phyloP scores from a whole-genome alignment of 1,284 basidiomycete species.

The Xerocomus cyaneibrunnescens region DNA sequence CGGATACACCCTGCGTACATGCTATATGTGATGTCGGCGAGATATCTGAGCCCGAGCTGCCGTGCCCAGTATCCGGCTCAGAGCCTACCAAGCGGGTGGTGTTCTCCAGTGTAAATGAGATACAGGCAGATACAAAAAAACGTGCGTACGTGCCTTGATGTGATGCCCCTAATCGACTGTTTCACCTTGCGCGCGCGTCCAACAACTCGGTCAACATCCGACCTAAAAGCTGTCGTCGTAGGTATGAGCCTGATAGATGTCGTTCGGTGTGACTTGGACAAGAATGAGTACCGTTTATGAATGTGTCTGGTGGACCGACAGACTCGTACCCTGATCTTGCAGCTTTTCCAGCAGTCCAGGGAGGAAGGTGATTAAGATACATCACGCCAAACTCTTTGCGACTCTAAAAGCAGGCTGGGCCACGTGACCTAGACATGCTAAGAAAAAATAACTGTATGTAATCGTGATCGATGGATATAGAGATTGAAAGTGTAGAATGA shows the following conservation, averaged over 20 bases:
- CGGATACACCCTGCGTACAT: slow-evolving; percentile 94
- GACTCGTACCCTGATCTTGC: slow-evolving; percentile 74
- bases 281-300: slow-evolving; percentile 3
- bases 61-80: slow-evolving; percentile 79
- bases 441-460: slow-evolving; percentile 97
- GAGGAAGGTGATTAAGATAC: slow-evolving; percentile 70
- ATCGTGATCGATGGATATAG: slow-evolving; percentile 98
- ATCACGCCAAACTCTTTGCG: slow-evolving; percentile 87
- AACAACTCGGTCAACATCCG: slow-evolving; percentile 94
- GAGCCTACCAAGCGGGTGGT: slow-evolving; percentile 47
- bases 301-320: slow-evolving; percentile 20
- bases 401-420: slow-evolving; percentile 79
- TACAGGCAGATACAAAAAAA: not conserved
- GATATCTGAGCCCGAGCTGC: slow-evolving; percentile 86
- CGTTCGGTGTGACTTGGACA: slow-evolving; percentile 84
- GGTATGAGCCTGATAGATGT: slow-evolving; percentile 84
- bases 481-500: slow-evolving; percentile 86
- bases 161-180: slow-evolving; percentile 84
- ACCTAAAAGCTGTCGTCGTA: slow-evolving; percentile 83
- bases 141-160: slow-evolving; percentile 60
- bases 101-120: not conserved
- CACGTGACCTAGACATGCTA: slow-evolving; percentile 92
- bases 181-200: slow-evolving; percentile 98
- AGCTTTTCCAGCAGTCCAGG: slow-evolving; percentile 68
- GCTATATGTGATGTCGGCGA: slow-evolving; percentile 90